Evolutionary conservation across 2,329 filamentous ascomycete species (phyloP).

Genomic region (Penicillium rolfsii): DNA sequence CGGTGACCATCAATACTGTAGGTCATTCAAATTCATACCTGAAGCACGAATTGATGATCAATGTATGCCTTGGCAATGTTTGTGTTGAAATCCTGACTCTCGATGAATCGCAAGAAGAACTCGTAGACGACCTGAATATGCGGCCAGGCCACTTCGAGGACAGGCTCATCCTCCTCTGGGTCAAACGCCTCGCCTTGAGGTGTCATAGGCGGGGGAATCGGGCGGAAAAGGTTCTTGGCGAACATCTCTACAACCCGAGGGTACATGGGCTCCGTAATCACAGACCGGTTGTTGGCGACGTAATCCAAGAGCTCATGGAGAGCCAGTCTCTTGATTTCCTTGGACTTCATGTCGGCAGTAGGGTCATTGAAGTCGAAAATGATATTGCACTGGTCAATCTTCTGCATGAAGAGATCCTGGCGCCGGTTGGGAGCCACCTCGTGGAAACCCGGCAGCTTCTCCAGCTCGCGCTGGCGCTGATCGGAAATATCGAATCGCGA

Average conservation of each 20-base stretch:
- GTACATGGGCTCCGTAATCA: conserved; percentile 99
- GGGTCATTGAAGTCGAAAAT: conserved; percentile 99
- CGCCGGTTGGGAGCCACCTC: conserved; percentile 93
- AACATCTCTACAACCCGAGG: conserved; percentile 99
- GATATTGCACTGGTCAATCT: conserved; percentile 99
- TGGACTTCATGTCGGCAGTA: conserved; percentile 98
- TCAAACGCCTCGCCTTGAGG: conserved; percentile 98
- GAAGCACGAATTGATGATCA: conserved; percentile 95
- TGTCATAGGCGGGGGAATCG: conserved; percentile 95
- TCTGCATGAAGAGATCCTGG: conserved; percentile 98
- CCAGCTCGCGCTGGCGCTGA: conserved; percentile 82
- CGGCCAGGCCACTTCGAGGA: conserved; percentile 97
- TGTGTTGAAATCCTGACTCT: conserved; percentile 99
- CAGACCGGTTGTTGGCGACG: conserved; percentile 96
- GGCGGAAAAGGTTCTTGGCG: conserved; percentile 95
- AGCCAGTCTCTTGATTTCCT: conserved; percentile 97
- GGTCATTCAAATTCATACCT: conserved; percentile 48
- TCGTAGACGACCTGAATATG: conserved; percentile 99
- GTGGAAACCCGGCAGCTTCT: conserved; percentile 97
- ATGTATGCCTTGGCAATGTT: conserved; percentile 99
- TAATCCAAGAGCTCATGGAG: conserved; percentile 96
- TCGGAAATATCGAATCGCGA: conserved; percentile 98
- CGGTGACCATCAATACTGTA: conserved; percentile 3
- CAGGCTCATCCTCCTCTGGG: conserved; percentile 96
- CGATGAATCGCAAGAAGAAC: conserved; percentile 98